phyloP scores from a whole-genome alignment of 305 asterid genomes.

The Solanum hybrid region DNA sequence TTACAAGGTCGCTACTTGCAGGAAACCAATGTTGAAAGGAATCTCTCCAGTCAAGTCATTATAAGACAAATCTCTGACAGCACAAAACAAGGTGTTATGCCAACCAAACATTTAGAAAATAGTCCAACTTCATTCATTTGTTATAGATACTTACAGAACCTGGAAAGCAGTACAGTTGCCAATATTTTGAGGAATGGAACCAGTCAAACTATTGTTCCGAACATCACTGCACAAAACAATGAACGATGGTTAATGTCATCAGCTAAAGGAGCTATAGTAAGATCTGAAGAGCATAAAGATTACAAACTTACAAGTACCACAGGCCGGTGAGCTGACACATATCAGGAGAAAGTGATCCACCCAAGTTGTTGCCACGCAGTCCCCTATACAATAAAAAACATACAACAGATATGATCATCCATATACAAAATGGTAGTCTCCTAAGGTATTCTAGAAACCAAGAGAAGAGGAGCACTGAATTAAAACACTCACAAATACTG shows the following conservation, averaged over 20 bases:
- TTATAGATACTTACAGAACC: constrained; percentile 78
- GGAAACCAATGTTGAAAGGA: constrained; percentile 92
- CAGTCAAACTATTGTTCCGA: constrained; percentile 83
- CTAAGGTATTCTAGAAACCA: not conserved
- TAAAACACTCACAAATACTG: constrained; percentile 66
- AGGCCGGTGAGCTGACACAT: constrained; percentile 92
- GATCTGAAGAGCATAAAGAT: not conserved
- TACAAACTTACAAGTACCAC: constrained; percentile 87
- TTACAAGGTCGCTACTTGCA: constrained; percentile 88
- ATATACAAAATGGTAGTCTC: not conserved
- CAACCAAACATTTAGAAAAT: not conserved
- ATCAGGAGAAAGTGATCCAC: constrained; percentile 81
- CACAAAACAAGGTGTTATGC: not conserved
- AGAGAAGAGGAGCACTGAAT: not conserved
- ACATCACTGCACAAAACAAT: constrained; percentile 58
- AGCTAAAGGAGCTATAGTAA: not conserved
- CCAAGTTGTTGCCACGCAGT: constrained; percentile 76
- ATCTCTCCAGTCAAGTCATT: constrained; percentile 69
- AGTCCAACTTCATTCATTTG: not conserved
- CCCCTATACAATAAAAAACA: constrained; percentile 35
- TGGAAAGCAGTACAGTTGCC: constrained; percentile 97
- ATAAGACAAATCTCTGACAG: constrained; percentile 78
- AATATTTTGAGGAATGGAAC: constrained; percentile 67
- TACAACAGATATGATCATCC: not conserved
- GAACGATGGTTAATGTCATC: not conserved